Conservation (phyloP, 352 stramenopile genomes). For the Thraustochytrium sp. region DNA sequence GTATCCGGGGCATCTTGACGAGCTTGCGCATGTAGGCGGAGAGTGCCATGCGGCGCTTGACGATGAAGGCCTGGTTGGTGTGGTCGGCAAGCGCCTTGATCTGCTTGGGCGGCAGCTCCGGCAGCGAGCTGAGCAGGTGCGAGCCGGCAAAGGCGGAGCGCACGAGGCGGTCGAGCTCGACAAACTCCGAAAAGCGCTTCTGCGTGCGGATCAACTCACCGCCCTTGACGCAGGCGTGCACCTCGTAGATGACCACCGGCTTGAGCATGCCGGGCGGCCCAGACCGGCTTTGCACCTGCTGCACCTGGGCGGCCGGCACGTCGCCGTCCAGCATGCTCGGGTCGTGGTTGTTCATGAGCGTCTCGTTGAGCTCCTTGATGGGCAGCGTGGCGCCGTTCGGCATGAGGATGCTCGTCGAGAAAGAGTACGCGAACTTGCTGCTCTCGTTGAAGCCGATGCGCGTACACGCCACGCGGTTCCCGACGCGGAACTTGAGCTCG, state of each 20-base stretch:
- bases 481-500: conserved; percentile 35
- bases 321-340: neutral
- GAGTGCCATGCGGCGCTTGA: conserved; percentile 2
- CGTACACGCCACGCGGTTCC: conserved; percentile 10
- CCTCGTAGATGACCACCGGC: conserved; percentile 25
- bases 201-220: conserved; percentile 27
- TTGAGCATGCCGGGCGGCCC: neutral
- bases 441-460: conserved; percentile 37
- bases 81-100: conserved; percentile 37
- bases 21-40: conserved; percentile 38
- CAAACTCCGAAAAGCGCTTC: conserved; percentile 46
- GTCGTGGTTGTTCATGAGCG: conserved; percentile 37
- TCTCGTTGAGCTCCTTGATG: conserved; percentile 36
- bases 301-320: neutral
- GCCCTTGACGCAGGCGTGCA: conserved; percentile 11
- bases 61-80: conserved; percentile 41
- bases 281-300: neutral
- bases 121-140: conserved; percentile 42
- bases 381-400: neutral
- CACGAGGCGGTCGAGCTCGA: conserved; percentile 44
- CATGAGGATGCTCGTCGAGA: neutral
- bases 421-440: conserved; percentile 35
- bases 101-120: conserved; percentile 21
- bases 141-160: conserved; percentile 40
- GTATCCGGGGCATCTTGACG: conserved; percentile 37